These are phyloP conservation scores for Beauveria australis DNA, from an alignment of 2,329 filamentous ascomycete species.

Conservation along the genomic window DNA sequence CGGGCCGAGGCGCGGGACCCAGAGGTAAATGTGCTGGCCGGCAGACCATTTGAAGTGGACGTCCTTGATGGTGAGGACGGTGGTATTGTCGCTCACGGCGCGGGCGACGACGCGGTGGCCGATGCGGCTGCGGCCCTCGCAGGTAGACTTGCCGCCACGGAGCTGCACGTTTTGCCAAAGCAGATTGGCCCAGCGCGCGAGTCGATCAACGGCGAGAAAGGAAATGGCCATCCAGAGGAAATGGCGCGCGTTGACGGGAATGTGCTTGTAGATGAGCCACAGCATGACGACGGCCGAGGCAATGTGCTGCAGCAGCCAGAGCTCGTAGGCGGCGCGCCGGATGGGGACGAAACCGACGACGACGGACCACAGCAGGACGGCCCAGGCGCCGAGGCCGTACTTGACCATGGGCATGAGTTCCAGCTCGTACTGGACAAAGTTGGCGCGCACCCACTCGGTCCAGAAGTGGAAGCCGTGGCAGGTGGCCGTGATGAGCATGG, in stretches of 20 bases:
- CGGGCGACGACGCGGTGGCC: constrained; percentile 45
- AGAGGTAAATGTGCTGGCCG: constrained; percentile 54
- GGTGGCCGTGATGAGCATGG: constrained; percentile 58
- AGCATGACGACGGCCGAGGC: constrained; percentile 52
- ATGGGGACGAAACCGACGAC: constrained; percentile 56
- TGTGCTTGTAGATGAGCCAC: constrained; percentile 55
- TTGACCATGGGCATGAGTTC: constrained; percentile 55
- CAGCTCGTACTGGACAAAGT: constrained; percentile 51
- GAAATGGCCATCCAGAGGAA: constrained; percentile 60
- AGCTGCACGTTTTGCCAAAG: constrained; percentile 45
- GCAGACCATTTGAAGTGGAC: constrained; percentile 51
- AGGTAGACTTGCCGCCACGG: constrained; percentile 30
- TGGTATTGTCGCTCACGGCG: constrained; percentile 42
- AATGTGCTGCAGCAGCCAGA: constrained; percentile 63
- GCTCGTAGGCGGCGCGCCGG: constrained; percentile 57
- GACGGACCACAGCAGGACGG: constrained; percentile 55
- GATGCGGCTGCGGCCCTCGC: constrained; percentile 38
- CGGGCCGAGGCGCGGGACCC: constrained; percentile 46
- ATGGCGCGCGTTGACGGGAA: constrained; percentile 49
- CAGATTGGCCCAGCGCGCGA: constrained; percentile 40
- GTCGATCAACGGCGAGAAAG: constrained; percentile 54
- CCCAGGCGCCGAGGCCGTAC: constrained; percentile 62
- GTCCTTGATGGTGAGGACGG: constrained; percentile 50
- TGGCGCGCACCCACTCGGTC: constrained; percentile 51
- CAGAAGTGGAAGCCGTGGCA: constrained; percentile 66